Evolutionary conservation across 2,329 filamentous ascomycete species (phyloP).

Genomic region (Aureobasidium sp.): DNA sequence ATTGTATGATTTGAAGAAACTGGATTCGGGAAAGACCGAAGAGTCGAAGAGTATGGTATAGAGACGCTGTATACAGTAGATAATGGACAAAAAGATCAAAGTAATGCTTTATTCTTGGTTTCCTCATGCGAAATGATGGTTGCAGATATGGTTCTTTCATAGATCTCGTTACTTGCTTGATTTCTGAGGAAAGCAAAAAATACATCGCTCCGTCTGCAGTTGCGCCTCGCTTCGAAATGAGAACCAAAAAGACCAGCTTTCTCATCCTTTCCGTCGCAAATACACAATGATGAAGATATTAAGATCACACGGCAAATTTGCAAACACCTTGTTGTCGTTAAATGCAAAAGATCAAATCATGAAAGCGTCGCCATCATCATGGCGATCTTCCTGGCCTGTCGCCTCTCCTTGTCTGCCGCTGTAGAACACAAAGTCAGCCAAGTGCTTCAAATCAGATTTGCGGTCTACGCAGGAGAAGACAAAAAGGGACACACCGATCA

Average conservation of each 20-base stretch:
- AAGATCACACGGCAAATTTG: neutral
- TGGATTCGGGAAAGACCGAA: neutral
- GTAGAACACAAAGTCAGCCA: neutral
- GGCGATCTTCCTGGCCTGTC: slow-evolving; percentile 36
- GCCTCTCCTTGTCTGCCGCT: slow-evolving; percentile 31
- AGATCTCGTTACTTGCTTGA: neutral
- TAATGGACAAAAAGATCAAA: neutral
- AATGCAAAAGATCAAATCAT: slow-evolving; percentile 19
- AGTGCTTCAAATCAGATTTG: neutral
- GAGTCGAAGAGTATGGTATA: slow-evolving; percentile 12
- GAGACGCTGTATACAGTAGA: too few relatives aligned
- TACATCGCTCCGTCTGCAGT: neutral
- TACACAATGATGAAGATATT: neutral
- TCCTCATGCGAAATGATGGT: neutral
- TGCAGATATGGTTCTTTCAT: neutral
- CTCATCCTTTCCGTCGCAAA: neutral
- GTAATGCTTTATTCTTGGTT: neutral
- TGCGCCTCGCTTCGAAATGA: neutral
- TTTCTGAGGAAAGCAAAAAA: neutral
- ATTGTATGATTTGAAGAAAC: neutral
- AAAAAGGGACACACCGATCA: slow-evolving; percentile 33
- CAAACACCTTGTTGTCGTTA: neutral
- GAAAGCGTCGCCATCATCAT: slow-evolving; percentile 39
- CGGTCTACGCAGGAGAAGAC: slow-evolving; percentile 4
- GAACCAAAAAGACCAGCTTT: neutral